Base-by-base conservation (phyloP, 345 rosid genomes). In the Hibiscus mutabilis region DNA sequence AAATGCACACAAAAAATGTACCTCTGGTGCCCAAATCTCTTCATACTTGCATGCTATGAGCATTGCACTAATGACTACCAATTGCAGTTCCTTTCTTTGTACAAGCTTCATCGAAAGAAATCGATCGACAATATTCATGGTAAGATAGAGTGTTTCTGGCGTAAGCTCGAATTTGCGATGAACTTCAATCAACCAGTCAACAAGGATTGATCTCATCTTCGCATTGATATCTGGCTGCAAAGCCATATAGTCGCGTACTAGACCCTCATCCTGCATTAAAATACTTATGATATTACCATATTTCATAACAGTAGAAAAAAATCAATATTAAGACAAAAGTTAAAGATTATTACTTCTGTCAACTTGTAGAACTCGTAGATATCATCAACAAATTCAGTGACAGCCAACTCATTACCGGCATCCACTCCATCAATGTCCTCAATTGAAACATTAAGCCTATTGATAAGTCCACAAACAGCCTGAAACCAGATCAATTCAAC, bases 21-120 rank as follows among this genome's bases (percentile, higher is more conserved):
- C 82, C 95, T 89, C 88, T 25, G 96, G 98, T 14, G 98, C 90
- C 98, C 97, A 91, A 70, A 91, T 88, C 80, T 91, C 97, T 81
- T 94, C 98, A 60, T 94, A 94, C 75, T 94, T 94, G 82, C 95
- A 91, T 29, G 98, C 97, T 3, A 91, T 82, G 24, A 94, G 91
- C 95, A 94, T 82, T 27, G 97, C 79, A 67, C 96, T 84, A 52
- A 91, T 86, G 75, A 96, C 98, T 27, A 91, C 75, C 18, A 91
- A 72, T 81, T 94, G 96, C 60, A 91, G 90, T 76, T 94, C 95
- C 79, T 75, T 86, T 77, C 92, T 85, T 1, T 80, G 76, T 0
- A 91, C 96, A 74, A 77, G 68, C 76, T 82, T 88, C 77, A 75
- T 72, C 0, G 93, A 85, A 18, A 94, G 88, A 78, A 84, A 91